Conservation (phyloP, 140 eudicot genomes). For the Senecio squalidus region DNA sequence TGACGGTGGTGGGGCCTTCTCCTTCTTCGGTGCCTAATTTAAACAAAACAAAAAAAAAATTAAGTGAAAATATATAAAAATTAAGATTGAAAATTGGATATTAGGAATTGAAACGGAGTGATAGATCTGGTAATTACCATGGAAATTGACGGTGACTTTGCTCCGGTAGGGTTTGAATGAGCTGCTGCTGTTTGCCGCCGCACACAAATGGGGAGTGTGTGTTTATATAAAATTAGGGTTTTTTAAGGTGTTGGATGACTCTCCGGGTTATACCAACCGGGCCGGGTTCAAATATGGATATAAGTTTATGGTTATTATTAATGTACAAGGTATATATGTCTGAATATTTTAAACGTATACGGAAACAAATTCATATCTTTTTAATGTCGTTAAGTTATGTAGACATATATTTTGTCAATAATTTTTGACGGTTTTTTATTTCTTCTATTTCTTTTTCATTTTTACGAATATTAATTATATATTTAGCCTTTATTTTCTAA, state of each 20-base stretch:
- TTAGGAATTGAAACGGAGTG: neutral
- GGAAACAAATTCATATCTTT: too few species aligned
- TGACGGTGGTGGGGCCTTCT: conserved; percentile 47
- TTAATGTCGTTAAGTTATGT: too few species aligned
- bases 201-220: neutral
- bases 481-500: too few species aligned
- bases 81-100: neutral
- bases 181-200: conserved; percentile 16
- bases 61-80: neutral
- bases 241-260: conserved; percentile 6
- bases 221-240: conserved; percentile 28
- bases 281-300: conserved; percentile 12
- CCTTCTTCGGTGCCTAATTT: conserved; percentile 51
- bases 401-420: too few species aligned
- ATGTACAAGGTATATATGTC: too few species aligned
- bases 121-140: conserved; percentile 17
- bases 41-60: neutral
- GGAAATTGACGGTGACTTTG: conserved; percentile 1
- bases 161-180: neutral
- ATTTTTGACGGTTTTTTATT: too few species aligned
- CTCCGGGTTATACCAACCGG: conserved; percentile 11
- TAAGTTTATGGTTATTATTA: too few species aligned
- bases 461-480: too few species aligned
- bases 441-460: too few species aligned
- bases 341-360: too few species aligned